Percentiles rank a stretch among this genome's conserved stretches.
Evolutionary conservation across 2,329 filamentous ascomycete species (phyloP).

Genomic region (Nemania abortiva): DNA sequence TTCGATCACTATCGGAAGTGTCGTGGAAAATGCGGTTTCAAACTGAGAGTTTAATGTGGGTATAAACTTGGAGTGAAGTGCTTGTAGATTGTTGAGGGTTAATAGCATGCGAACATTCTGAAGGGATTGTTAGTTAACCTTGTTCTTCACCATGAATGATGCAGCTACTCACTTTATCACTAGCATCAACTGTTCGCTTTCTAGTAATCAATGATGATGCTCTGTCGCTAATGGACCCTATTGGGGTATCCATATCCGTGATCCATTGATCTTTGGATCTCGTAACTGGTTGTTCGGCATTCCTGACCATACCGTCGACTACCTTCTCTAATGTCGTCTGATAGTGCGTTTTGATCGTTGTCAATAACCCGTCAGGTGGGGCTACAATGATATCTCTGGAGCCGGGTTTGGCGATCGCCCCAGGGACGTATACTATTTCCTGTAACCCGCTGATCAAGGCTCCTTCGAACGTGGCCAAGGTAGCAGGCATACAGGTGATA

Average conservation of each 20-base stretch:
- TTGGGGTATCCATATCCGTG: slow-evolving; percentile 59
- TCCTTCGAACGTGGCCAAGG: slow-evolving; percentile 87
- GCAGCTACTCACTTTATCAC: slow-evolving; percentile 63
- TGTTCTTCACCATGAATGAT: not conserved
- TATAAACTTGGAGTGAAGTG: slow-evolving; percentile 83
- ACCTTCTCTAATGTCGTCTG: slow-evolving; percentile 95
- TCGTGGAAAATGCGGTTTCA: slow-evolving; percentile 92
- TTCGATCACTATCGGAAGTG: too few relatives aligned
- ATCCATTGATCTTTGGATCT: slow-evolving; percentile 74
- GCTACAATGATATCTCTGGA: slow-evolving; percentile 83
- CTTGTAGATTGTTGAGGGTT: slow-evolving; percentile 91
- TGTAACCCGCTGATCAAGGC: slow-evolving; percentile 88
- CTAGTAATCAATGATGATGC: slow-evolving; percentile 56
- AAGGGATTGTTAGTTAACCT: slow-evolving; percentile 44
- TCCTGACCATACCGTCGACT: slow-evolving; percentile 95
- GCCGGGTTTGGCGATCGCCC: slow-evolving; percentile 81
- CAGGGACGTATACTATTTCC: slow-evolving; percentile 92
- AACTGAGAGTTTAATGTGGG: slow-evolving; percentile 92
- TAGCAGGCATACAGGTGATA: slow-evolving; percentile 89
- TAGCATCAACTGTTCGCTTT: slow-evolving; percentile 64
- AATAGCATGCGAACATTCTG: slow-evolving; percentile 93
- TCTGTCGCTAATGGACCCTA: slow-evolving; percentile 49
- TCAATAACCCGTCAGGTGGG: slow-evolving; percentile 86
- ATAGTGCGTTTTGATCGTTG: slow-evolving; percentile 92
- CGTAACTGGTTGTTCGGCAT: slow-evolving; percentile 81